Base-by-base conservation (phyloP, 305 asterid species). In the Ilex paraguariensis region DNA sequence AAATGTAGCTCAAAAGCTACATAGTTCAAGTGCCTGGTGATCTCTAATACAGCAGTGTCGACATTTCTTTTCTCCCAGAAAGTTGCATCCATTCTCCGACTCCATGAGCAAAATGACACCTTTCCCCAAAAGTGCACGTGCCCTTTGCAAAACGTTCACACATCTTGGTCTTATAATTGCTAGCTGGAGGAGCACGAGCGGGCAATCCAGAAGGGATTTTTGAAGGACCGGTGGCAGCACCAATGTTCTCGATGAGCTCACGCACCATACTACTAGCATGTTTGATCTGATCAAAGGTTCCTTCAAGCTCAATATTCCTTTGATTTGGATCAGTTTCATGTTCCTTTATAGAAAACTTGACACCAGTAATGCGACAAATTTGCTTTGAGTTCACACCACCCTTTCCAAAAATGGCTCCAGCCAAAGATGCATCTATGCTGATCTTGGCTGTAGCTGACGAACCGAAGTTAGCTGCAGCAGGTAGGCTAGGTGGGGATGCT, bases 251-350 rank as follows among this genome's bases (percentile, higher is more conserved):
- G 17, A 83, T 75, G 44, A 83, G 71, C 30, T 80, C 79, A 6
- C 75, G 72, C 3, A 83, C 81, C 86, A 77, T 72, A 2, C 68
- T 57, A 50, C 82, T 77, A 16, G 88, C 88, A 55, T 80, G 82
- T 68, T 83, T 73, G 40, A 83, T 83, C 83, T 78, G 84, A 70
- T 80, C 83, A 33, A 81, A 83, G 6, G 77, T 75, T 5, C 84
- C 89, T 68, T 83, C 84, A 42, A 83, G 87, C 82, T 78, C 87
- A 17, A 83, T 77, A 65, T 81, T 81, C 70, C 63, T 81, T 70
- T 63, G 81, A 57, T 57, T 78, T n/a, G 82, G 68, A 64, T 80
- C 79, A 0, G 73, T 67, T 15, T 83, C 86, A 2, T 80, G 89
- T 39, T 83, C 89, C 73, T 64, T 78, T 56, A 83, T 71, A 12